These are phyloP conservation scores for Astragalus membranaceus DNA, from an alignment of 306 rosid species.

Conservation along the genomic window DNA sequence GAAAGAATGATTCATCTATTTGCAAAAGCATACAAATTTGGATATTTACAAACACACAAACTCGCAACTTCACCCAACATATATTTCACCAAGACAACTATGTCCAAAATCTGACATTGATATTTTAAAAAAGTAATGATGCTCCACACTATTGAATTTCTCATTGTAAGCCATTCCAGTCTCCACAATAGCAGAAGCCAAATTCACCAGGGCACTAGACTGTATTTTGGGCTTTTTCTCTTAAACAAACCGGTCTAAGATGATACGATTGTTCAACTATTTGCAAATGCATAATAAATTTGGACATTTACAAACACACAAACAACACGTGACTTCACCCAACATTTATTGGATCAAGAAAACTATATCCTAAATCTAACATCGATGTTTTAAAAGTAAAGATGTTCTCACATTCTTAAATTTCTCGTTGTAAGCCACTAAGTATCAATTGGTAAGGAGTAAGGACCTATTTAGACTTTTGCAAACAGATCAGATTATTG, in stretches of 20 bases:
- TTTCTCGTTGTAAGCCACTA: not conserved
- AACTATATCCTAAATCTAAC: not conserved
- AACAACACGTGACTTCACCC: not conserved
- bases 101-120: too few relatives aligned
- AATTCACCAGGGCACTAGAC: not conserved
- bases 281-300: conserved; percentile 5
- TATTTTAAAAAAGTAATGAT: too few relatives aligned
- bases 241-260: not conserved
- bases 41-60: too few relatives aligned
- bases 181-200: not conserved
- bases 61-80: too few relatives aligned
- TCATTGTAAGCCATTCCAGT: too few relatives aligned
- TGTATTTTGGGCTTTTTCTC: not conserved
- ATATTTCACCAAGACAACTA: too few relatives aligned
- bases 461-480: not conserved
- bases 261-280: not conserved
- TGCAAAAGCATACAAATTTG: too few relatives aligned
- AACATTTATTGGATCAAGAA: not conserved
- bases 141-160: too few relatives aligned
- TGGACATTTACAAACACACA: not conserved
- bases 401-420: conserved; percentile 4
- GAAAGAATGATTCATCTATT: not conserved
- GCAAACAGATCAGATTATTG: not conserved
- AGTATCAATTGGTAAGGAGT: not conserved
- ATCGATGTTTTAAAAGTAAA: not conserved